A percentile compares a stretch with the other conserved stretches of the same genome.
These are phyloP conservation scores for Begonia loranthoides DNA, from an alignment of 306 rosid species.

Conservation along the genomic window DNA sequence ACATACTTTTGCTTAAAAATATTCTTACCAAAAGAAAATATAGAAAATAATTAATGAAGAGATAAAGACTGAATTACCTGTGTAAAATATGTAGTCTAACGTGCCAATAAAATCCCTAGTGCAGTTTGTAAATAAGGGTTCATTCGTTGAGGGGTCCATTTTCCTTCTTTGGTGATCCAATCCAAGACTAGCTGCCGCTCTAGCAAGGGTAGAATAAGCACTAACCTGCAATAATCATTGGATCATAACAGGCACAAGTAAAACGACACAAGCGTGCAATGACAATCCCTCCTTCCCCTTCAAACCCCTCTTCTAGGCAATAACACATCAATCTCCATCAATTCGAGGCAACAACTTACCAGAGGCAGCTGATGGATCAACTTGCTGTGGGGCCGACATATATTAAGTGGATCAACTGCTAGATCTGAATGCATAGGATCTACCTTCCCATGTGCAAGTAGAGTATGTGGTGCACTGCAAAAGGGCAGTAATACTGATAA, in stretches of 20 bases:
- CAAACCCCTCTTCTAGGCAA: too few relatives aligned
- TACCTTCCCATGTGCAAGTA: constrained; percentile 88
- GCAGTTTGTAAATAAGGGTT: constrained; percentile 85
- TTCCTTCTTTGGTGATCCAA: constrained; percentile 73
- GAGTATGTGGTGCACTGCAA: constrained; percentile 79
- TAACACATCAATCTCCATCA: too few relatives aligned
- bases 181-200: constrained; percentile 50
- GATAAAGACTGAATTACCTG: constrained; percentile 31
- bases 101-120: constrained; percentile 93
- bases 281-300: background rate
- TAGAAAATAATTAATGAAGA: background rate
- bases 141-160: constrained; percentile 61
- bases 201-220: constrained; percentile 81
- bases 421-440: constrained; percentile 75
- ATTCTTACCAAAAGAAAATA: too few relatives aligned
- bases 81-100: constrained; percentile 93
- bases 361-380: constrained; percentile 83
- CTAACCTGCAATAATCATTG: constrained; percentile 44
- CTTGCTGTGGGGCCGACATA: constrained; percentile 84
- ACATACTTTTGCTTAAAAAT: too few relatives aligned
- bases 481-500: too few relatives aligned
- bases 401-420: constrained; percentile 79
- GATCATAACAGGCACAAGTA: constrained; percentile 9
- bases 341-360: constrained; percentile 33
- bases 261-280: background rate